Evolutionary conservation across 441 rosid species (phyloP).

Genomic region (Raphanus hybrid): DNA sequence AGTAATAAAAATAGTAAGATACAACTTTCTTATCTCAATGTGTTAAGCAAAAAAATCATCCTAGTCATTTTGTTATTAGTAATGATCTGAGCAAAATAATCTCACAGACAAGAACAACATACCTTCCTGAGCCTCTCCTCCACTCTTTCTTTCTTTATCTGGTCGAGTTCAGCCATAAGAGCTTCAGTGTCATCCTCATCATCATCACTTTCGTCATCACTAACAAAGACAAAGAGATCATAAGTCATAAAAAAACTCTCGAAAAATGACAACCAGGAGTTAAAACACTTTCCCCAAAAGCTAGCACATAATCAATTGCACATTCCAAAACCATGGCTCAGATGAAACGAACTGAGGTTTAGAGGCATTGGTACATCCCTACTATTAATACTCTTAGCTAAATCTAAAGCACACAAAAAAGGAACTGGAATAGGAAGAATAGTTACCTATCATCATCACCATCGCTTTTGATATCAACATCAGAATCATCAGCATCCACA

Average conservation of each 20-base stretch:
- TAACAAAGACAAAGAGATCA: slow-evolving; percentile 33
- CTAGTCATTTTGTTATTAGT: too few relatives aligned
- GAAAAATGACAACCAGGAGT: not conserved
- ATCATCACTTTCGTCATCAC: slow-evolving; percentile 57
- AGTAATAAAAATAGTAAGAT: too few relatives aligned
- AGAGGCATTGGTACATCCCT: not conserved
- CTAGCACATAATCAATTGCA: not conserved
- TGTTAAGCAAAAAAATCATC: too few relatives aligned
- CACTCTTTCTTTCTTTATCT: slow-evolving; percentile 93
- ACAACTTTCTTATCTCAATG: too few relatives aligned
- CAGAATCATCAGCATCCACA: slow-evolving; percentile 98
- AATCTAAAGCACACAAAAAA: slow-evolving; percentile 7
- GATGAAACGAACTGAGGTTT: too few relatives aligned
- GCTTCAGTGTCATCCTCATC: slow-evolving; percentile 96
- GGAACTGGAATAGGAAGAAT: not conserved
- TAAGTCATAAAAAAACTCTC: slow-evolving; percentile 1
- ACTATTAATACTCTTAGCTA: too few relatives aligned
- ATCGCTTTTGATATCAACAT: slow-evolving; percentile 68
- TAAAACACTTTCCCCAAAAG: not conserved
- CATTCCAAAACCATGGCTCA: not conserved
- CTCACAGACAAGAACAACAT: slow-evolving; percentile 19
- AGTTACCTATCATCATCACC: slow-evolving; percentile 69
- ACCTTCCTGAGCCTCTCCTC: slow-evolving; percentile 94
- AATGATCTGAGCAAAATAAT: slow-evolving; percentile 18
- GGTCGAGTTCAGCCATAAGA: slow-evolving; percentile 92